Conservation (phyloP, 495 filamentous ascomycete species). For the Penicillium ucsense region DNA sequence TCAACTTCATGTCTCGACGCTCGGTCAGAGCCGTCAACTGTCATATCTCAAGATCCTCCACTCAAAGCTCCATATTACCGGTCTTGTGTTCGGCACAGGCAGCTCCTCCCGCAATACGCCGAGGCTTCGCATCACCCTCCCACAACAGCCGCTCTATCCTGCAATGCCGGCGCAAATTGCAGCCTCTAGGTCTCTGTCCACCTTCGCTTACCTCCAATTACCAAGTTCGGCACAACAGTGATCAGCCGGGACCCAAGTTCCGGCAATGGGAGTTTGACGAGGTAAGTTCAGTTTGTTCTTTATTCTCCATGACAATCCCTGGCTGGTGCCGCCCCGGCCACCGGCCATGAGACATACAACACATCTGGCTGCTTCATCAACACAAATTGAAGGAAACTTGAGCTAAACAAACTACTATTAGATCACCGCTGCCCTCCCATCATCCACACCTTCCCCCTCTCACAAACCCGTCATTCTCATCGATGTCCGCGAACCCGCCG, state of each 20-base stretch:
- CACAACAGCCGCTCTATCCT: conserved; percentile 1
- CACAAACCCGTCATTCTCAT: conserved; percentile 30
- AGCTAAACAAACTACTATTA: conserved; percentile 1
- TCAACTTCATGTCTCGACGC: conserved; percentile 12
- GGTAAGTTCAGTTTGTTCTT: conserved; percentile 13
- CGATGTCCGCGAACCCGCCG: conserved; percentile 80
- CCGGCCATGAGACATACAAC: too few relatives aligned
- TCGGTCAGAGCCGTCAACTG: conserved; percentile 6
- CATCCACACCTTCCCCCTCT: conserved; percentile 13
- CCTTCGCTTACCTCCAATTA: not conserved
- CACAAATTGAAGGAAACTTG: too few relatives aligned
- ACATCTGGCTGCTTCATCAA: too few relatives aligned
- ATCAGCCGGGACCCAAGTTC: conserved; percentile 5
- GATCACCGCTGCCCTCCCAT: conserved; percentile 32
- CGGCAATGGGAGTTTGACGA: conserved; percentile 36
- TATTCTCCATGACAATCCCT: too few relatives aligned
- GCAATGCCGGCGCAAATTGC: not conserved
- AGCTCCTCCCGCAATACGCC: conserved; percentile 10
- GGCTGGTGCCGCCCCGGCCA: too few relatives aligned
- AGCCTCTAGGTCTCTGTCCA: not conserved
- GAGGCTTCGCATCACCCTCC: conserved; percentile 3
- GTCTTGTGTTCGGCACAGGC: not conserved
- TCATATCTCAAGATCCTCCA: too few relatives aligned
- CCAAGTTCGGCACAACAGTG: conserved; percentile 20
- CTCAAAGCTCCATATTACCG: conserved; percentile 2